phyloP scores from a whole-genome alignment of 106 monocot genomes.

The Xerophyta viscosa region DNA sequence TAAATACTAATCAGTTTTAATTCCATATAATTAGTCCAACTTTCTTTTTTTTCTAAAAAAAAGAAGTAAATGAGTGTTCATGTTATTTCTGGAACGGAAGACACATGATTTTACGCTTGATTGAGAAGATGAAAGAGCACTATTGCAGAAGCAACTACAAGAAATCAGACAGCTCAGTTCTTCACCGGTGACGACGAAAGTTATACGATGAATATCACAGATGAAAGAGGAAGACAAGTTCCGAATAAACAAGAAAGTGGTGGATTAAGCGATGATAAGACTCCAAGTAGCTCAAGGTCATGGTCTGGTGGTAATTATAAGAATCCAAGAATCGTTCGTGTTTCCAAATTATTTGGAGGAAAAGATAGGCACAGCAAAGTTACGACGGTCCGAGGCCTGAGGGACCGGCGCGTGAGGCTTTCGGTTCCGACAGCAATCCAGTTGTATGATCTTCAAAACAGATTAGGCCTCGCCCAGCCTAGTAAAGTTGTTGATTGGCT shows the following conservation, averaged over 20 bases:
- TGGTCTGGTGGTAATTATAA: background rate
- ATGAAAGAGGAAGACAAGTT: background rate
- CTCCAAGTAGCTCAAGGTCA: background rate
- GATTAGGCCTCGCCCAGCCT: slow-evolving; percentile 7
- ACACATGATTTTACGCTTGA: background rate
- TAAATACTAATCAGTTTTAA: too few species aligned
- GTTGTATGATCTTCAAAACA: slow-evolving; percentile 11
- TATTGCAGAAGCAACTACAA: background rate
- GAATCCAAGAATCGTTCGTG: slow-evolving; percentile 10
- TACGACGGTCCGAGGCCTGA: slow-evolving; percentile 5
- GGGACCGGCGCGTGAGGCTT: slow-evolving; percentile 7
- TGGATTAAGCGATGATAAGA: background rate
- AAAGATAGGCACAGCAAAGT: slow-evolving; percentile 13
- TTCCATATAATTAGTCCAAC: too few species aligned
- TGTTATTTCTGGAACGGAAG: too few species aligned
- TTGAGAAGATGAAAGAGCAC: too few species aligned
- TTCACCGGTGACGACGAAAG: background rate
- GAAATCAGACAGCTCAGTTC: background rate
- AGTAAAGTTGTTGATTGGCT: slow-evolving; percentile 28
- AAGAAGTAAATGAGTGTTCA: too few species aligned
- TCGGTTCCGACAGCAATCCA: slow-evolving; percentile 7
- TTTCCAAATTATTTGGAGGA: slow-evolving; percentile 4
- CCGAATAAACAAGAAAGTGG: background rate
- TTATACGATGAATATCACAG: slow-evolving; percentile 2
- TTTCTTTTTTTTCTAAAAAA: too few species aligned